Evolutionary conservation across 1,139 yeast genomes (phyloP).

Genomic region (Kodamaea sp.): DNA sequence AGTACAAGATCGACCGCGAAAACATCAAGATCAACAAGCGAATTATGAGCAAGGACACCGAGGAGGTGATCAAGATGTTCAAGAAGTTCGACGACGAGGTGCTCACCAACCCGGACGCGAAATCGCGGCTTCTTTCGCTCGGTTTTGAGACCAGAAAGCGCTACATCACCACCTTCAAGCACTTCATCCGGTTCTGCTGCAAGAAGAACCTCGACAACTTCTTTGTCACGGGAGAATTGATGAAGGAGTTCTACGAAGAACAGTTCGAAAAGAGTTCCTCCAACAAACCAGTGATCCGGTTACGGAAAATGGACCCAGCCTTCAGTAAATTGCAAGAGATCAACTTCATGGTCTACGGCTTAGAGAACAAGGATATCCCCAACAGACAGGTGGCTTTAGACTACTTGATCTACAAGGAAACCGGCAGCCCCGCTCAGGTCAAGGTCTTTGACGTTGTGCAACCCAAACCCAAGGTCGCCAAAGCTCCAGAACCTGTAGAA

Average conservation of each 20-base stretch:
- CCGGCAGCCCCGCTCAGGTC: constrained; percentile 4
- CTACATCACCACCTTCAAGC: constrained; percentile 21
- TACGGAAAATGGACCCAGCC: constrained; percentile 22
- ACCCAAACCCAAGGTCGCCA: not conserved
- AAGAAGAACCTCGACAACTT: constrained; percentile 14
- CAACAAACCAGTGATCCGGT: constrained; percentile 19
- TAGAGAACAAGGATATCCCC: constrained; percentile 18
- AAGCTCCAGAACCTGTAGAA: not conserved
- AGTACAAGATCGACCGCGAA: constrained; percentile 15
- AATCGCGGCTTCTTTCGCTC: constrained; percentile 16
- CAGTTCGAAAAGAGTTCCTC: constrained; percentile 16
- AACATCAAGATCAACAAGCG: constrained; percentile 20
- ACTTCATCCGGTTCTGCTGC: constrained; percentile 19
- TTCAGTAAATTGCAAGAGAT: constrained; percentile 20
- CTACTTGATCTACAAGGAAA: constrained; percentile 16
- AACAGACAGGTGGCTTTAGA: constrained; percentile 18
- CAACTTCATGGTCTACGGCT: constrained; percentile 18
- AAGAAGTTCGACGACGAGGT: constrained; percentile 21
- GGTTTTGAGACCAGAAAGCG: constrained; percentile 20
- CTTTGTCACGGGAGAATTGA: constrained; percentile 19
- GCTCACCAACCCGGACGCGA: constrained; percentile 19
- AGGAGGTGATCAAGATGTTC: constrained; percentile 19
- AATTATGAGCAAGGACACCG: constrained; percentile 20
- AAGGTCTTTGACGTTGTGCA: not conserved
- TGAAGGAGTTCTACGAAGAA: constrained; percentile 19